phyloP scores from a whole-genome alignment of 345 rosid species.

The Odontarrhena argentea region DNA sequence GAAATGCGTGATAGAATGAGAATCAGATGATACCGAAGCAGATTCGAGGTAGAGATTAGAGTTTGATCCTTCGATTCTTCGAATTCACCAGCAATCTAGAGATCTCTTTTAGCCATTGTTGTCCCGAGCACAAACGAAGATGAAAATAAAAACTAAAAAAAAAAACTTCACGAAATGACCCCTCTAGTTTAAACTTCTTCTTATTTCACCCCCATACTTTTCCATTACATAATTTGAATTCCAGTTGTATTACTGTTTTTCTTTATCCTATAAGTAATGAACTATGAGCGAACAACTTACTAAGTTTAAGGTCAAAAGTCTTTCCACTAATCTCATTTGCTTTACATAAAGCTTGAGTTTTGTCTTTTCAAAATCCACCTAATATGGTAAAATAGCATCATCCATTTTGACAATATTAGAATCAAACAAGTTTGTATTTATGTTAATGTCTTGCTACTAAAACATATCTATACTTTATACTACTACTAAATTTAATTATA shows the following conservation, averaged over 20 bases:
- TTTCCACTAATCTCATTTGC: too few species aligned
- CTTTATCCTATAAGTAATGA: too few species aligned
- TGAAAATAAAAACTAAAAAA: background rate
- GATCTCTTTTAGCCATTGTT: conserved; percentile 31
- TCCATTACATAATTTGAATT: background rate
- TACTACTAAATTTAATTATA: too few species aligned
- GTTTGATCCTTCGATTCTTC: conserved; percentile 28
- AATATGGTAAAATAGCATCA: too few species aligned
- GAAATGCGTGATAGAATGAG: conserved; percentile 23
- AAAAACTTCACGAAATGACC: conserved; percentile 18
- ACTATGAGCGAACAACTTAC: background rate
- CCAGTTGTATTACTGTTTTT: too few species aligned
- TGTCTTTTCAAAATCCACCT: too few species aligned
- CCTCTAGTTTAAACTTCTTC: conserved; percentile 11
- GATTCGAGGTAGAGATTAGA: conserved; percentile 17
- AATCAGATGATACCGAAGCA: conserved; percentile 11
- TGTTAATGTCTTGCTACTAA: too few species aligned
- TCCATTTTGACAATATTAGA: too few species aligned
- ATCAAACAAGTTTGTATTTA: too few species aligned
- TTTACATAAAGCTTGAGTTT: too few species aligned
- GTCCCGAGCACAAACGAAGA: conserved; percentile 26
- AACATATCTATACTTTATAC: too few species aligned
- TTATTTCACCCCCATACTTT: conserved; percentile 11
- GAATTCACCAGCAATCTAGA: conserved; percentile 31
- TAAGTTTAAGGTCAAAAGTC: background rate